Base-by-base conservation (phyloP, 140 eudicot genomes). In the Anethum foeniculum region DNA sequence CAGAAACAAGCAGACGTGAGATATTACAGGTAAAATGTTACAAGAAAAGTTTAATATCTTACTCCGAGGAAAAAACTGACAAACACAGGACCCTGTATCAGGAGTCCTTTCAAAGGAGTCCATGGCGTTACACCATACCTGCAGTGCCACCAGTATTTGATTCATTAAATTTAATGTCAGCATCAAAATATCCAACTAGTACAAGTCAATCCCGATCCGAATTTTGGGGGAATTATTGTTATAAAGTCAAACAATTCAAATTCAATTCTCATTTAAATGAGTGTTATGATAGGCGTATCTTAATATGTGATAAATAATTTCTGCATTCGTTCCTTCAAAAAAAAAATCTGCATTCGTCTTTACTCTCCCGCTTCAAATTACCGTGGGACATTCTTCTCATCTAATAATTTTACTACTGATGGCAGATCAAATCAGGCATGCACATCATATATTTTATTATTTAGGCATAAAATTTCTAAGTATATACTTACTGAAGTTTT, bases 51-150 rank as follows among this genome's bases (percentile, higher is more conserved):
- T 68, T 68, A 32, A 30, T 39, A 80, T 83, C 98, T 91, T 93
- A 95, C 99, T 79, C 93, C 99, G 23, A 95, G 87, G 80, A 92
- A 95, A 84, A 92, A 93, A 62, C 97, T 85, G 86, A 90, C 72
- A 80, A 93, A 91, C 69, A 95, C 67, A 23, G 98, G 98, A 81
- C 91, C 97, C 80, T 90, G 90, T 43, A 95, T 83, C 46, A 95
- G 36, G 69, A 91, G 81, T 65, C 98, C 99, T 83, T 89, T 95
- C 82, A 92, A 78, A 51, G 97, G 98, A 78, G 96, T 91, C 77
- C 90, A 91, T 1, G 98, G 90, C 25, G 96, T 87, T 58, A 95
- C 97, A 56, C 97, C 97, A 85, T 91, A 87, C 80, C 99, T 95
- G 91, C 85, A 88, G 81, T 69, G 71, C 36, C 56, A 75, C n/a